Evolutionary conservation across 805 yeast genomes (phyloP).

Genomic region (Lipomyces oligophaga): DNA sequence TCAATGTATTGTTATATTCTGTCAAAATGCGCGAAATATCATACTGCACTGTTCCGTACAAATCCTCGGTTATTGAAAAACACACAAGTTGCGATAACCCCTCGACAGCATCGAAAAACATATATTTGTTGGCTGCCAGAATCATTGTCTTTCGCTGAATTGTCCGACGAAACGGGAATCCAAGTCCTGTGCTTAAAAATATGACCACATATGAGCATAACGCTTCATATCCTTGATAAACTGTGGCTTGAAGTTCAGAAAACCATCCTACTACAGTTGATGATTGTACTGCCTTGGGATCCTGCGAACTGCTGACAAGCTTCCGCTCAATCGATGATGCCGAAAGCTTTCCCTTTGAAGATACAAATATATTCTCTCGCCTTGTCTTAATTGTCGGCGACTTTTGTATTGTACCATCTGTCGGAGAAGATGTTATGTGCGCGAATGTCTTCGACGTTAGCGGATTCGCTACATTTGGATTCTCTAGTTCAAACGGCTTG

Average conservation of each 20-base stretch:
- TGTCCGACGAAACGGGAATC: conserved; percentile 38
- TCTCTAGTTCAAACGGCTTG: conserved; percentile 3
- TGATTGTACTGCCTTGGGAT: conserved; percentile 31
- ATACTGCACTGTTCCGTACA: conserved; percentile 42
- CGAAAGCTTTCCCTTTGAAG: conserved; percentile 6
- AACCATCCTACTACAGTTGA: conserved; percentile 22
- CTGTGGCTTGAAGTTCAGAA: conserved; percentile 3
- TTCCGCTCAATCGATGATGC: conserved; percentile 11
- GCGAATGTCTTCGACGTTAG: background rate
- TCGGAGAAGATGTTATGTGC: background rate
- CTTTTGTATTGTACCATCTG: conserved; percentile 7
- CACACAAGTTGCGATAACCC: conserved; percentile 36
- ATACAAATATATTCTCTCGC: conserved; percentile 20
- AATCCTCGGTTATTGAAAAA: conserved; percentile 39
- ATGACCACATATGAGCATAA: conserved; percentile 1
- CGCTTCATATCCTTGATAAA: background rate
- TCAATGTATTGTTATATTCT: conserved; percentile 31
- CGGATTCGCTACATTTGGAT: background rate
- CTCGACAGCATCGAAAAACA: conserved; percentile 34
- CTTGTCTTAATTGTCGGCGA: conserved; percentile 17
- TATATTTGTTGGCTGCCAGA: conserved; percentile 32
- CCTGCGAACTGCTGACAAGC: conserved; percentile 31
- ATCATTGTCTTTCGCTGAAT: conserved; percentile 31
- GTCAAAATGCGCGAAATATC: conserved; percentile 38
- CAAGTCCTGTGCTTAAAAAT: conserved; percentile 32